Evolutionary conservation across 192 early-diverging fungal species (phyloP).

Genomic region (Haplosporangium gracile): DNA sequence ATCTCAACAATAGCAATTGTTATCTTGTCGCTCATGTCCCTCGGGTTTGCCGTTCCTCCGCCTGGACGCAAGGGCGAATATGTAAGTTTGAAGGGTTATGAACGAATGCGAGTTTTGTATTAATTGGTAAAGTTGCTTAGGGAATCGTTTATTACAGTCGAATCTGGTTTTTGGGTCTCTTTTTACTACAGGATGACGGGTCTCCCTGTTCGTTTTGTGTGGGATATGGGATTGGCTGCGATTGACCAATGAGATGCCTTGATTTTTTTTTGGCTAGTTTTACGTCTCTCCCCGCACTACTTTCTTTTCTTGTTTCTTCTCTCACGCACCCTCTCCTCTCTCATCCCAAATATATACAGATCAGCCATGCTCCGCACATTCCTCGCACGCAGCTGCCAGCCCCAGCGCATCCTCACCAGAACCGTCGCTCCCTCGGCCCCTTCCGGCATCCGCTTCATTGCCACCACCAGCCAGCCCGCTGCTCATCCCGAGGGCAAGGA

Average conservation of each 20-base stretch:
- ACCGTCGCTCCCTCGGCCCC: slow-evolving; percentile 4
- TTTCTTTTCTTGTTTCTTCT: neutral
- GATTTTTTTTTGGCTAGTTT: neutral
- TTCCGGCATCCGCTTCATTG: slow-evolving; percentile 36
- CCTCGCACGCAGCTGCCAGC: slow-evolving; percentile 43
- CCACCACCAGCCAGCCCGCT: slow-evolving; percentile 18
- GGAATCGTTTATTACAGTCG: no score
- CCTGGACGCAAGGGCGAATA: no score
- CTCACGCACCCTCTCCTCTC: slow-evolving; percentile 2
- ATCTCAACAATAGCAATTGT: no score
- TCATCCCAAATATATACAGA: neutral
- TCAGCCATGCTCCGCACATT: slow-evolving; percentile 52
- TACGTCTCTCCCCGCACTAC: neutral
- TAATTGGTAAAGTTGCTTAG: no score
- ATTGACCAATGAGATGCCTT: neutral
- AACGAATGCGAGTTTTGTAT: no score
- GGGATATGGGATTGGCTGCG: no score
- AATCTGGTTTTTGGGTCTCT: no score
- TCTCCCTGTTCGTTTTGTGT: no score
- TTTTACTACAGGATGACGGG: no score
- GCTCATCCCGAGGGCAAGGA: slow-evolving; percentile 51
- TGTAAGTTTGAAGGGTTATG: no score
- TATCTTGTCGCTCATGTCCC: no score
- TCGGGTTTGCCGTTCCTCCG: no score
- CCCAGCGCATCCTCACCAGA: slow-evolving; percentile 32